A percentile compares a stretch with the other conserved stretches of the same genome.
Conservation (phyloP, 495 filamentous ascomycete species). For the Neurospora africana region DNA sequence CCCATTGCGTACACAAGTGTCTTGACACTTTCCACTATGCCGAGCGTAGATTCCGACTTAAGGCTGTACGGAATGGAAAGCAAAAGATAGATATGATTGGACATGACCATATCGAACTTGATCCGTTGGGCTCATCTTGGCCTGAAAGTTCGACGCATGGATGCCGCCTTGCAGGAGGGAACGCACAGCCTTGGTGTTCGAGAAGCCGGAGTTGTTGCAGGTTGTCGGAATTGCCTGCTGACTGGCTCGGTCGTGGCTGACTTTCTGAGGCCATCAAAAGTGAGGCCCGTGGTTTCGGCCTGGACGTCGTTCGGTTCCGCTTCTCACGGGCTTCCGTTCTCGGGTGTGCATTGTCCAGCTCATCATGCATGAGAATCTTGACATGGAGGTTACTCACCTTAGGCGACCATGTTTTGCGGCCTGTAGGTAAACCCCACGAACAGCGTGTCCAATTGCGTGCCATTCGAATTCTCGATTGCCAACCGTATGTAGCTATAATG, state of each 20-base stretch:
- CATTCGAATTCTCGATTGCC: not conserved
- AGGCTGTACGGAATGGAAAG: not conserved
- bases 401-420: conserved; percentile 25
- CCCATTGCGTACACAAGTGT: not conserved
- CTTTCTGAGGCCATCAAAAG: not conserved
- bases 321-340: not conserved
- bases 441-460: not conserved
- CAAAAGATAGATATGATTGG: not conserved
- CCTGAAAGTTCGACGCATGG: not conserved
- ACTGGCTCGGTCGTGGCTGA: not conserved
- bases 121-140: not conserved
- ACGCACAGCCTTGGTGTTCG: not conserved
- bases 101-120: not conserved
- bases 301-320: not conserved
- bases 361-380: conserved; percentile 29
- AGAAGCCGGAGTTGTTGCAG: not conserved
- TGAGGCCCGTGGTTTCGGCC: not conserved
- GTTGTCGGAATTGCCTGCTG: not conserved
- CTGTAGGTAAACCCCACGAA: not conserved
- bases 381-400: conserved; percentile 16
- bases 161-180: not conserved
- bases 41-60: not conserved
- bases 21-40: not conserved
- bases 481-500: not conserved
- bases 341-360: conserved; percentile 15